Conservation (phyloP, 2,329 filamentous ascomycete species). For the Aspergillus sp. region DNA sequence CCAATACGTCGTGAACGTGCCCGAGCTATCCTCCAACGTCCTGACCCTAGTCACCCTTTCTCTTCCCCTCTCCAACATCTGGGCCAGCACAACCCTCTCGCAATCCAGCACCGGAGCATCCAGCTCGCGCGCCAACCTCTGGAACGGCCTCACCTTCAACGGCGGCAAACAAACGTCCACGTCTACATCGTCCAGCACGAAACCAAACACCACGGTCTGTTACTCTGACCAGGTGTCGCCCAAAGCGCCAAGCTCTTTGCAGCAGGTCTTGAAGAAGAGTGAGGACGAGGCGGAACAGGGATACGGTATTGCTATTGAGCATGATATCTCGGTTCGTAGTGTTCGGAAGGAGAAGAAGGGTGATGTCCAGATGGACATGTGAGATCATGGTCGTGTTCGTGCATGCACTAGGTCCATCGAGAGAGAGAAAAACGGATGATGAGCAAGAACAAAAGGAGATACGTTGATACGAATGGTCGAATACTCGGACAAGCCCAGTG, state of each 20-base stretch:
- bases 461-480: too few species aligned
- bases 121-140: conserved; percentile 24
- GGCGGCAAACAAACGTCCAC: conserved; percentile 15
- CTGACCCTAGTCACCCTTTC: conserved; percentile 61
- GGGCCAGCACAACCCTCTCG: conserved; percentile 53
- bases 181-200: conserved; percentile 10
- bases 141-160: conserved; percentile 25
- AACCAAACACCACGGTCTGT: conserved; percentile 25
- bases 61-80: conserved; percentile 66
- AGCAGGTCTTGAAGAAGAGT: neutral
- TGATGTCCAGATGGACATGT: neutral
- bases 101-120: conserved; percentile 4
- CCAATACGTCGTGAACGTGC: conserved; percentile 52
- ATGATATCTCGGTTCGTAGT: conserved; percentile 29
- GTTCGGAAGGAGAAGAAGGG: conserved; percentile 8
- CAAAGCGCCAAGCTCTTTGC: conserved; percentile 8
- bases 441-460: too few species aligned
- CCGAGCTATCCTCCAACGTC: conserved; percentile 56
- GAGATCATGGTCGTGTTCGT: neutral
- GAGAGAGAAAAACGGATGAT: neutral
- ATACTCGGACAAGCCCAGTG: too few species aligned
- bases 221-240: conserved; percentile 23
- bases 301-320: conserved; percentile 30
- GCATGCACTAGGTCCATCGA: neutral
- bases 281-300: conserved; percentile 16